Evolutionary conservation across 2,329 filamentous ascomycete genomes (phyloP), one percentile per base, ranked within the genome.

Genomic region (Claviceps maximensis): DNA sequence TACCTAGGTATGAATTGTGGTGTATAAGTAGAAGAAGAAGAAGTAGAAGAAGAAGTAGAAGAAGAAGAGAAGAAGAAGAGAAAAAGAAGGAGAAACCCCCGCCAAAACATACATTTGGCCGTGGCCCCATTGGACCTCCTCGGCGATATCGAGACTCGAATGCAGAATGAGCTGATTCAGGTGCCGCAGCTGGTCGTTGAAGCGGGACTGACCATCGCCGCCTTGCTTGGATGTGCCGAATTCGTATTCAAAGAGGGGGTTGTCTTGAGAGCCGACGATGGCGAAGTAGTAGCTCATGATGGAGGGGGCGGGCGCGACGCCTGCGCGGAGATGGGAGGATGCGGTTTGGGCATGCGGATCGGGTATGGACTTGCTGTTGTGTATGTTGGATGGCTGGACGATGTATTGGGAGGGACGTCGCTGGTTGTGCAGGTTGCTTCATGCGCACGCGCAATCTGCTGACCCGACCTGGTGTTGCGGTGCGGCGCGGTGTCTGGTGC

Each of bases 131-230:
- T 97, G 93, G 31, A 91, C 83, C 70, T 98, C 93, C 72, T 98
- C 93, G 50, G 95, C 87, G 47, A 97, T 88, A 68, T 98, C 93
- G 54, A 98, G 75, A 59, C 87, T 87, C 60, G 88, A 90, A 73
- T 98, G 91, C 33, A 95, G 83, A 65, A 97, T 89, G 74, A 98
- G 97, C 69, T 96, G 93, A 73, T 96, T 96, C 77, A 96, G 86
- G 69, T 95, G 88, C 58, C 88, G 83, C 52, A 91, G 86, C 63
- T 94, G 84, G 59, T 95, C 87, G 54, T 80, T 82, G 75, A 96
- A 97, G 65, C 87, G 86, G 56, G 91, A 80, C 66, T 89, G 77
- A 61, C 93, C 93, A 75, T 97, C 93, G 66, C 91, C 91, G 71
- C 91, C 90, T 62, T 89, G 86, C 70, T 96, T 96, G 42, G 89